Evolutionary conservation across 1,139 yeast species (phyloP).

Genomic region (Meyerozyma carpophila): DNA sequence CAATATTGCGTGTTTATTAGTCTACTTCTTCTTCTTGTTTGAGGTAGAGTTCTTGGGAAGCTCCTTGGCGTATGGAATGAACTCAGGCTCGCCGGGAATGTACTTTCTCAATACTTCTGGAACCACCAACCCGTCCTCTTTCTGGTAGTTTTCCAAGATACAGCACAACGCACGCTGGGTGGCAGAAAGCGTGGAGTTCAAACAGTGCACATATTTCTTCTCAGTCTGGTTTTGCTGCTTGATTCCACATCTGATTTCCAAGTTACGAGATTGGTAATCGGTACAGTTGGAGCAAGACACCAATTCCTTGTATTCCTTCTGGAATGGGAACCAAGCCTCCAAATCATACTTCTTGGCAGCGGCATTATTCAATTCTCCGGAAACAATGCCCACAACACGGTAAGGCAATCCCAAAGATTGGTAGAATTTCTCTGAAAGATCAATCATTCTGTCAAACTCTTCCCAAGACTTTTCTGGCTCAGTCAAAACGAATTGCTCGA

Average conservation of each 20-base stretch:
- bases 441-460: conserved; percentile 94
- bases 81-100: conserved; percentile 98
- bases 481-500: conserved; percentile 91
- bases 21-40: conserved; percentile 52
- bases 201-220: conserved; percentile 97
- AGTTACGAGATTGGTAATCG: conserved; percentile 96
- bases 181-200: conserved; percentile 95
- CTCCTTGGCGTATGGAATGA: conserved; percentile 83
- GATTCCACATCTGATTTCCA: conserved; percentile 98
- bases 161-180: conserved; percentile 98
- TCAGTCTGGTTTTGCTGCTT: conserved; percentile 93
- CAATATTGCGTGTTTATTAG: not conserved
- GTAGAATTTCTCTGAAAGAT: conserved; percentile 86
- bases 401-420: conserved; percentile 89
- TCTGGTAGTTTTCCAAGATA: conserved; percentile 94
- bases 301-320: conserved; percentile 95
- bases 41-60: conserved; percentile 93
- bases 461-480: conserved; percentile 99
- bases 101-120: conserved; percentile 94
- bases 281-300: conserved; percentile 99
- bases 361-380: conserved; percentile 97
- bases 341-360: conserved; percentile 98
- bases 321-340: conserved; percentile 99
- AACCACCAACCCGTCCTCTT: conserved; percentile 86
- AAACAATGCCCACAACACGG: conserved; percentile 95